A percentile compares a stretch with the other conserved stretches of the same genome.
These are phyloP conservation scores for Zelonia costaricensis DNA, from an alignment of 208 protist species.

Conservation along the genomic window DNA sequence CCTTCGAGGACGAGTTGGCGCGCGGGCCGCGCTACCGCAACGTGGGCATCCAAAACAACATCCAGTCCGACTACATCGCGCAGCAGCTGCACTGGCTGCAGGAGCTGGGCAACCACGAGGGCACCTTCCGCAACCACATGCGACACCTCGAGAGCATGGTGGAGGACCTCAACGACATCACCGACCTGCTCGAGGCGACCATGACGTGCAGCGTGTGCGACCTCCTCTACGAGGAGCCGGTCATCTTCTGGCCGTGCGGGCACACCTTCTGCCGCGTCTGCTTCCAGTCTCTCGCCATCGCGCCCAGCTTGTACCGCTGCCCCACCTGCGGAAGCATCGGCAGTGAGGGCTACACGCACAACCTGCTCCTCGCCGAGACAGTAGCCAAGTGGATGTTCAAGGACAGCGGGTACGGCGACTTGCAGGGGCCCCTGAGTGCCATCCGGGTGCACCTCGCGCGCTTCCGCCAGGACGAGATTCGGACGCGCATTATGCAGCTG, in stretches of 20 bases:
- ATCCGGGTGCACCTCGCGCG: slow-evolving; percentile 82
- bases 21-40: slow-evolving; percentile 80
- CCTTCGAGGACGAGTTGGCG: slow-evolving; percentile 82
- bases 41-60: slow-evolving; percentile 83
- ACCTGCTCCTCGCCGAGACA: slow-evolving; percentile 75
- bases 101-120: slow-evolving; percentile 52
- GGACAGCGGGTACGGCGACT: slow-evolving; percentile 76
- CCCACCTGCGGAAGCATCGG: slow-evolving; percentile 84
- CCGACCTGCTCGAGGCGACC: slow-evolving; percentile 71
- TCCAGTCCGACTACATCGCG: slow-evolving; percentile 73
- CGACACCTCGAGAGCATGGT: slow-evolving; percentile 70
- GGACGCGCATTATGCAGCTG: slow-evolving; percentile 43
- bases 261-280: slow-evolving; percentile 83
- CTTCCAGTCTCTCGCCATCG: slow-evolving; percentile 81
- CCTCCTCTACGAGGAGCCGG: slow-evolving; percentile 81
- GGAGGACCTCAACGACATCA: slow-evolving; percentile 84
- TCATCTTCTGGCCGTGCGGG: slow-evolving; percentile 87
- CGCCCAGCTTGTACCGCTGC: slow-evolving; percentile 84
- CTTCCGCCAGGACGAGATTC: slow-evolving; percentile 59
- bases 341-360: slow-evolving; percentile 87
- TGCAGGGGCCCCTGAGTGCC: slow-evolving; percentile 68
- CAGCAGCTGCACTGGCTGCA: slow-evolving; percentile 82
- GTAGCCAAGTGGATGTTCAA: slow-evolving; percentile 93
- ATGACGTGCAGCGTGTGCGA: slow-evolving; percentile 79
- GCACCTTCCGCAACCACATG: slow-evolving; percentile 62